phyloP scores from a whole-genome alignment of 495 filamentous ascomycete species.

The Clavariopsis aquatica region DNA sequence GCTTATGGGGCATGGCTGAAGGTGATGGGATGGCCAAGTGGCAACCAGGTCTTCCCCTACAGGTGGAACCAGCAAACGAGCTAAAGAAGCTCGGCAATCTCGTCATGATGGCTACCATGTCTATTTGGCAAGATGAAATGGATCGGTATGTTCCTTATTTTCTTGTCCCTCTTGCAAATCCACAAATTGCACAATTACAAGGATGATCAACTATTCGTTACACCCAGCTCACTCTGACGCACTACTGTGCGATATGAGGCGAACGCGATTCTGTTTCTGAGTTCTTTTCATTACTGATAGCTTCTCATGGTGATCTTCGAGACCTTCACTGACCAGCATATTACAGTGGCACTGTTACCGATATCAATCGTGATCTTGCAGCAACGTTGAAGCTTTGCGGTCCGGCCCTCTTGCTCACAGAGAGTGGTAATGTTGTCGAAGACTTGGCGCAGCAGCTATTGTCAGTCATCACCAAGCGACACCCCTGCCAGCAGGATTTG shows the following conservation, averaged over 20 bases:
- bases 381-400: constrained; percentile 89
- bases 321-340: constrained; percentile 23
- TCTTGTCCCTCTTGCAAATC: constrained; percentile 41
- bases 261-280: constrained; percentile 76
- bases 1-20: constrained; percentile 85
- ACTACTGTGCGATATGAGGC: constrained; percentile 76
- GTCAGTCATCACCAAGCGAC: constrained; percentile 78
- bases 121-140: constrained; percentile 82
- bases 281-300: constrained; percentile 32
- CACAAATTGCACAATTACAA: constrained; percentile 43
- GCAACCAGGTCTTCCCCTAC: constrained; percentile 82
- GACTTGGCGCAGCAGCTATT: constrained; percentile 66
- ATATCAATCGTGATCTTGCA: constrained; percentile 94
- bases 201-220: constrained; percentile 89
- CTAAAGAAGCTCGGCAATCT: constrained; percentile 85
- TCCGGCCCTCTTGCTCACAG: constrained; percentile 72
- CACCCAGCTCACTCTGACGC: constrained; percentile 99
- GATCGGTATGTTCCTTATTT: constrained; percentile 70
- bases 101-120: constrained; percentile 79
- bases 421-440: constrained; percentile 55
- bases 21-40: constrained; percentile 76
- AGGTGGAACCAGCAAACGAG: constrained; percentile 72
- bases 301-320: constrained; percentile 13
- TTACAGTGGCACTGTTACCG: constrained; percentile 84
- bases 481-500: constrained; percentile 89